Base-by-base conservation (phyloP, 2,329 filamentous ascomycete genomes). In the Whalleya microplaca region DNA sequence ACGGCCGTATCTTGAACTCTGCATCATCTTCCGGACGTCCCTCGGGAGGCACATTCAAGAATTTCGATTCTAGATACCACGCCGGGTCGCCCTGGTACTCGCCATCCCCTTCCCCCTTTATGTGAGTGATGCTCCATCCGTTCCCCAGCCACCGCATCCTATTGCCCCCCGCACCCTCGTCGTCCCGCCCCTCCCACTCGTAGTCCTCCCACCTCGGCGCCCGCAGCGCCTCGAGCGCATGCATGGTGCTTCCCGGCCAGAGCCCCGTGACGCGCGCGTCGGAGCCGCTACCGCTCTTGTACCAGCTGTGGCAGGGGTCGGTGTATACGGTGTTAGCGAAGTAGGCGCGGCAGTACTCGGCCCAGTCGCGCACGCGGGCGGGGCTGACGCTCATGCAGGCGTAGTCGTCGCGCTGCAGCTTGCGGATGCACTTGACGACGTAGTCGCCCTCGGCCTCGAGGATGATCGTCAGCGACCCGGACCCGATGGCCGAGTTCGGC, bases 241-340 rank as follows among this genome's bases (percentile, higher is more conserved):
- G 78, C 49, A 78, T 69, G 14, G 74, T 75, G 23, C 73, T 76
- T 3, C 78, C 78, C 0, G 77, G 77, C 77, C 78, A 80, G 27
- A 79, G 65, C 1, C 74, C 77, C 19, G 73, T 71, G 48, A 80
- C 71, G 51, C 71, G 69, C 49, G 75, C 64, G 4, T 75, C 76
- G 9, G 63, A 66, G 21, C 74, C 76, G 19, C 73, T 73, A 9
- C 75, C 73, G 29, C 75, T 73, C 65, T 80, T 79, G 66, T 84
- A 85, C 82, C 81, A 84, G 51, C 77, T 80, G 56, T 76, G 76
- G 67, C 82, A 84, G 9, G 71, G 66, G 41, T 78, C 78, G 5
- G 73, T 69, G 65, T 80, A 82, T 2, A 82, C 79, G 0, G 78
- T 81, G 4, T 72, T 66, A 60, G 75, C 72, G 65, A 83, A 80